These are phyloP conservation scores for Mangifera indica DNA, from an alignment of 345 rosid species.

Conservation along the genomic window DNA sequence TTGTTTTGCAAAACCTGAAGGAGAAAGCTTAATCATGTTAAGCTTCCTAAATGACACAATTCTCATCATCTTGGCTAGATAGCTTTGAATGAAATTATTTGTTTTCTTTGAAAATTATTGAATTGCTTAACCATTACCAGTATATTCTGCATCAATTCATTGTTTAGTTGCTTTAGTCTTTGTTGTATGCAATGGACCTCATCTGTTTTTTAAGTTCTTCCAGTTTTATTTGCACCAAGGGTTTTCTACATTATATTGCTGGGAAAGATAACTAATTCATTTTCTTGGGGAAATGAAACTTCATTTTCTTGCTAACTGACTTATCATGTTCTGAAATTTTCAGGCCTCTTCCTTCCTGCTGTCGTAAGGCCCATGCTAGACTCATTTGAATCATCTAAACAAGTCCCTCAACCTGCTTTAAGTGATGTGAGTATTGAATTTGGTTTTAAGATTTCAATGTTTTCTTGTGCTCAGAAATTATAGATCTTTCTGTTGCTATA, in stretches of 20 bases:
- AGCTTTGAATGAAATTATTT: not conserved
- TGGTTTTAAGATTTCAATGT: not conserved
- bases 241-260: not conserved
- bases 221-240: not conserved
- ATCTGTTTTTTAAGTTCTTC: not conserved
- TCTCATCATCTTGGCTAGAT: not conserved
- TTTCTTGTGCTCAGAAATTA: not conserved
- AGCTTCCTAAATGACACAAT: not conserved
- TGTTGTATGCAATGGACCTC: not conserved
- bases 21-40: not conserved
- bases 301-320: conserved; percentile 1
- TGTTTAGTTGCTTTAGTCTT: not conserved
- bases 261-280: not conserved
- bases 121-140: not conserved
- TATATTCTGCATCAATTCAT: not conserved
- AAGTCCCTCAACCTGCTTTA: conserved; percentile 72
- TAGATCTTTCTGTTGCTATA: not conserved
- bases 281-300: not conserved
- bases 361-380: conserved; percentile 93
- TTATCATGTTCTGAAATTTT: conserved; percentile 18
- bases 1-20: not conserved
- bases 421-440: conserved; percentile 61
- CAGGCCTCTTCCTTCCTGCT: conserved; percentile 95
- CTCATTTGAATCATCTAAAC: conserved; percentile 79
- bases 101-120: not conserved